Evolutionary conservation across 2,329 filamentous ascomycete genomes (phyloP).

Genomic region (Leptographium flavum): DNA sequence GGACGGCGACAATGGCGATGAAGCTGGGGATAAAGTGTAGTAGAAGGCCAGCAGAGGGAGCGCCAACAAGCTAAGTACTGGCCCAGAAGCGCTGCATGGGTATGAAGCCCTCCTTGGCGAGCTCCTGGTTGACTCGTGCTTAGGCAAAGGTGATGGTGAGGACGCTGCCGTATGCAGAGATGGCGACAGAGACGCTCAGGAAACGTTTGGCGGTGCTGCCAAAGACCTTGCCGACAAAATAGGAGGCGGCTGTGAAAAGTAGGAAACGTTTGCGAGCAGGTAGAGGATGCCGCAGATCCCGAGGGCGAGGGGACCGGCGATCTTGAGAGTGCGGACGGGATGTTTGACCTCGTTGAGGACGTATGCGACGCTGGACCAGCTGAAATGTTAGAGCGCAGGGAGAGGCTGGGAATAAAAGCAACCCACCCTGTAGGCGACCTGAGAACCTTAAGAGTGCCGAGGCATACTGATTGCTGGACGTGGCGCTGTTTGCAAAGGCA

Average conservation of each 20-base stretch:
- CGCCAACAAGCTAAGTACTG: constrained; percentile 50
- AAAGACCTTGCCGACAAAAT: constrained; percentile 49
- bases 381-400: constrained; percentile 11
- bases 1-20: constrained; percentile 27
- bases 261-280: constrained; percentile 49
- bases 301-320: constrained; percentile 46
- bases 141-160: constrained; percentile 52
- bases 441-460: constrained; percentile 45
- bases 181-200: constrained; percentile 42
- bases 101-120: constrained; percentile 51
- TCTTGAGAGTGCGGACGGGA: constrained; percentile 49
- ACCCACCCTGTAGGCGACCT: constrained; percentile 31
- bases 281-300: constrained; percentile 46
- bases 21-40: constrained; percentile 53
- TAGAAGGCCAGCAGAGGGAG: constrained; percentile 45
- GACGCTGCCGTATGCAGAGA: constrained; percentile 49
- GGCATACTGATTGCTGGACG: constrained; percentile 28
- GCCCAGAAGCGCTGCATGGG: constrained; percentile 49
- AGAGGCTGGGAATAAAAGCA: too few relatives aligned
- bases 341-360: constrained; percentile 51
- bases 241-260: constrained; percentile 47
- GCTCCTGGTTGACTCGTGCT: constrained; percentile 51
- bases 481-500: constrained; percentile 34
- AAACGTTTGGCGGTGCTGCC: constrained; percentile 42
- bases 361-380: constrained; percentile 54